Conservation (phyloP, 768 basidiomycete species). For the Pleurotus citrinopileatus region DNA sequence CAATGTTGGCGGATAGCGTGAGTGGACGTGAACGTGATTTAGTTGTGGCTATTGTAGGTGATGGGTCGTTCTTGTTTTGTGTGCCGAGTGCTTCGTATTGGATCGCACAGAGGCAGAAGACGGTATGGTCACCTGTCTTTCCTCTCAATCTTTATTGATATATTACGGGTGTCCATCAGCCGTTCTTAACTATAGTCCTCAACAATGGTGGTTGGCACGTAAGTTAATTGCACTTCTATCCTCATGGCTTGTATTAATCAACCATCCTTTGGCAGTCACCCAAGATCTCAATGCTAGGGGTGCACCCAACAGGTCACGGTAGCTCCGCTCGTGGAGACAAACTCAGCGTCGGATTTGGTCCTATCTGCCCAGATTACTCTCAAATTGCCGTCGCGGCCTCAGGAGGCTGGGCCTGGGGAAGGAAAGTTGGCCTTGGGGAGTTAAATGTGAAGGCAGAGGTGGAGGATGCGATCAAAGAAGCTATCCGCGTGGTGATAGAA, state of each 20-base stretch:
- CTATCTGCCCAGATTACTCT: slow-evolving; percentile 55
- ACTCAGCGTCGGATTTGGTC: slow-evolving; percentile 65
- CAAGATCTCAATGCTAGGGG: slow-evolving; percentile 58
- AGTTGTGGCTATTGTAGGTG: slow-evolving; percentile 59
- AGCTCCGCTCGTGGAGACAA: slow-evolving; percentile 40
- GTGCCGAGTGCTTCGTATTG: slow-evolving; percentile 67
- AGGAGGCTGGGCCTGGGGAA: slow-evolving; percentile 63
- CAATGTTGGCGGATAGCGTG: slow-evolving; percentile 39
- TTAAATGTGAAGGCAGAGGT: slow-evolving; percentile 25
- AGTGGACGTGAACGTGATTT: slow-evolving; percentile 41
- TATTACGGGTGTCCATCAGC: slow-evolving; percentile 32
- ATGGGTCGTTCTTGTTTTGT: slow-evolving; percentile 67
- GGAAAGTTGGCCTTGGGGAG: slow-evolving; percentile 29
- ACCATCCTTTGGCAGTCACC: slow-evolving; percentile 46
- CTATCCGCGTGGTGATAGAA: slow-evolving; percentile 50
- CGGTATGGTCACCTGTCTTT: slow-evolving; percentile 37
- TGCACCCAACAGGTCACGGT: slow-evolving; percentile 60
- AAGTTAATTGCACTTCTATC: slow-evolving; percentile 13
- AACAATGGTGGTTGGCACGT: slow-evolving; percentile 75
- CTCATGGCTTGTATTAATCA: not conserved
- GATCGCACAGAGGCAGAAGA: slow-evolving; percentile 69
- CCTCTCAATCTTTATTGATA: not conserved
- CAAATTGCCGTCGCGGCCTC: slow-evolving; percentile 67
- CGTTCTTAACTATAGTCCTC: slow-evolving; percentile 66
- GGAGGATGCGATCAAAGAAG: slow-evolving; percentile 40